A percentile compares a stretch with the other conserved stretches of the same genome.
Evolutionary conservation across 768 basidiomycete genomes (phyloP).

Genomic region (Tulasnella sp.): DNA sequence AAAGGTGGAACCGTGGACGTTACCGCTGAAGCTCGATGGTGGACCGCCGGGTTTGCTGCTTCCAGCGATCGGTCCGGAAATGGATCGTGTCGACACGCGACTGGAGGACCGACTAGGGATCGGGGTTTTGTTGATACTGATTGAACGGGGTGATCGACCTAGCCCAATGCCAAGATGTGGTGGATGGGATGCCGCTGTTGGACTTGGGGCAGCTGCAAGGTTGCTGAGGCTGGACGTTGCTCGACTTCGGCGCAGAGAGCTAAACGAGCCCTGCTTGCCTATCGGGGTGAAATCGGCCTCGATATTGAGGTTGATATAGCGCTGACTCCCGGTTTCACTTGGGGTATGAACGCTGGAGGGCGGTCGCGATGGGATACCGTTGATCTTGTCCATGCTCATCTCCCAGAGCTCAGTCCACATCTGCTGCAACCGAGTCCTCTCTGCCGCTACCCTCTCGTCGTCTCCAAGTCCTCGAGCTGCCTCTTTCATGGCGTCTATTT

Average conservation of each 20-base stretch:
- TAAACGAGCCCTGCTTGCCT: not conserved
- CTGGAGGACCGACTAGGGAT: slow-evolving; percentile 52
- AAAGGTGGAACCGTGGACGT: slow-evolving; percentile 61
- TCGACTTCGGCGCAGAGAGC: not conserved
- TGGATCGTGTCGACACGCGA: slow-evolving; percentile 51
- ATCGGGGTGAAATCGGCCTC: not conserved
- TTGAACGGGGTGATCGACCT: not conserved
- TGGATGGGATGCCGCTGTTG: not conserved
- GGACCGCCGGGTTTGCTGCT: not conserved
- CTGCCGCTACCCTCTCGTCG: slow-evolving; percentile 59
- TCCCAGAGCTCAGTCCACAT: slow-evolving; percentile 78
- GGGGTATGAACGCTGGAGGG: slow-evolving; percentile 18
- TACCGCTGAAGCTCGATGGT: slow-evolving; percentile 37
- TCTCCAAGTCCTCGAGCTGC: slow-evolving; percentile 47
- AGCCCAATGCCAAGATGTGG: not conserved
- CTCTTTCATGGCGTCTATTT: slow-evolving; percentile 49
- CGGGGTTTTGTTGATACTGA: slow-evolving; percentile 31
- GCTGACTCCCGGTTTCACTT: slow-evolving; percentile 13
- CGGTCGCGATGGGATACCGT: slow-evolving; percentile 27
- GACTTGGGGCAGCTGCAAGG: not conserved
- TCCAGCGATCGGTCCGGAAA: slow-evolving; percentile 57
- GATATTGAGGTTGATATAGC: not conserved
- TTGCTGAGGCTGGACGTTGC: slow-evolving; percentile 9
- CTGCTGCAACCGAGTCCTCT: slow-evolving; percentile 65
- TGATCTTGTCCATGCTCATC: slow-evolving; percentile 68